Evolutionary conservation across 805 yeast species (phyloP).

Genomic region (Candida sphagnicola): DNA sequence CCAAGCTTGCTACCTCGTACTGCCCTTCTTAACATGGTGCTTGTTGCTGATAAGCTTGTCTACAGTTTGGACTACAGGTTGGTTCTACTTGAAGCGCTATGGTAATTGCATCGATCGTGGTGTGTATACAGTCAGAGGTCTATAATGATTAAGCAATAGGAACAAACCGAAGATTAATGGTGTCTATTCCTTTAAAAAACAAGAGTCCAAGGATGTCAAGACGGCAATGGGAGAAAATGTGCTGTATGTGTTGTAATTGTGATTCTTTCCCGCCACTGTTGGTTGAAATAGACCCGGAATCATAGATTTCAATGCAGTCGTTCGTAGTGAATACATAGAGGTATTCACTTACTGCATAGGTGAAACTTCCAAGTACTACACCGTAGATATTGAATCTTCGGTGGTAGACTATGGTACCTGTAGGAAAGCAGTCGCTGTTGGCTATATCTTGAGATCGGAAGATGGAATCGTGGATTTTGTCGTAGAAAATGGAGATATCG

Average conservation of each 20-base stretch:
- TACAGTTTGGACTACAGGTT: no score
- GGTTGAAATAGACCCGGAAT: constrained; percentile 6
- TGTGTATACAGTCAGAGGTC: no score
- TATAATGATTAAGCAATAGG: neutral
- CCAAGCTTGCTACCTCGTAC: neutral
- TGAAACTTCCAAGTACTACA: constrained; percentile 9
- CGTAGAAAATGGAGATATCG: neutral
- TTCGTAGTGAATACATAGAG: constrained; percentile 13
- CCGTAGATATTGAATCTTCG: constrained; percentile 8
- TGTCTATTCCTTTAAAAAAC: constrained; percentile 1
- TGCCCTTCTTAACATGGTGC: neutral
- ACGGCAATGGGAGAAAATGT: constrained; percentile 1
- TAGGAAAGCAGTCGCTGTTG: neutral
- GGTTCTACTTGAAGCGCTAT: no score
- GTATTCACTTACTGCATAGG: constrained; percentile 1
- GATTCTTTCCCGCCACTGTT: constrained; percentile 1
- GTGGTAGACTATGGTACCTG: constrained; percentile 4
- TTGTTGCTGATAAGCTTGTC: neutral
- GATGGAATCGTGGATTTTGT: neutral
- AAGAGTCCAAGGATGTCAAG: constrained; percentile 1
- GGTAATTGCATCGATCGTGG: no score
- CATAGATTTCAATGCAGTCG: constrained; percentile 13
- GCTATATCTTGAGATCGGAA: neutral
- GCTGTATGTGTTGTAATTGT: neutral
- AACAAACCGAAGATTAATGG: neutral